phyloP scores from a whole-genome alignment of 148 eudicot species.

The Dianthus caryophyllus region DNA sequence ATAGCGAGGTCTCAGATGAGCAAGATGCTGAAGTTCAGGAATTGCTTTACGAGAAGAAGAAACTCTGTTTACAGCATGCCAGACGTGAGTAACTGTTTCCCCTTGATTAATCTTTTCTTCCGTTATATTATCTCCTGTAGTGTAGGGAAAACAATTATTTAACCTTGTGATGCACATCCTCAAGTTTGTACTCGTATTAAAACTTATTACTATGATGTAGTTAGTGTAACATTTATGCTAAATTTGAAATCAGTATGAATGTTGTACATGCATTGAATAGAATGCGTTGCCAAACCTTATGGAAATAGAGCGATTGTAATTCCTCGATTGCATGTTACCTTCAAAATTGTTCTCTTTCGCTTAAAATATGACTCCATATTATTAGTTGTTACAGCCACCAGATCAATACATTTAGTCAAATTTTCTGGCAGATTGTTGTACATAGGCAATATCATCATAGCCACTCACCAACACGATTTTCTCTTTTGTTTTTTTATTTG shows the following conservation, averaged over 20 bases:
- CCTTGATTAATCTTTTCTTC: neutral
- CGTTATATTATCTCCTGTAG: neutral
- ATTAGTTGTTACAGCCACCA: neutral
- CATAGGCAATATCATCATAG: neutral
- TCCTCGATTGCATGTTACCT: neutral
- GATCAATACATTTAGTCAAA: neutral
- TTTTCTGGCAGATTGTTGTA: neutral
- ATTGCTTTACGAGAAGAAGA: conserved; percentile 32
- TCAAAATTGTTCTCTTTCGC: neutral
- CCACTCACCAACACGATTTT: neutral
- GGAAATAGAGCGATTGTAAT: neutral
- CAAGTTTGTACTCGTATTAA: too few species aligned
- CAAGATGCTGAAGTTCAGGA: conserved; percentile 37
- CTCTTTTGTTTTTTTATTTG: neutral
- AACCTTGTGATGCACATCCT: too few species aligned
- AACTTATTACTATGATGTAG: too few species aligned
- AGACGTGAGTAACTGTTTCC: conserved; percentile 49
- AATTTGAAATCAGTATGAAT: too few species aligned
- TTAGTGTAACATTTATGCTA: too few species aligned
- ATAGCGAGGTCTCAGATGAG: conserved; percentile 33
- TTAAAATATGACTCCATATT: neutral
- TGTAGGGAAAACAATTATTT: neutral
- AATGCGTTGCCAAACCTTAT: neutral
- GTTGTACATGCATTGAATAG: neutral
- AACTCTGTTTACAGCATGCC: conserved; percentile 50